Evolutionary conservation across 768 basidiomycete species (phyloP), one percentile per base, ranked within the genome.

Genomic region (Flagelloscypha sp.): DNA sequence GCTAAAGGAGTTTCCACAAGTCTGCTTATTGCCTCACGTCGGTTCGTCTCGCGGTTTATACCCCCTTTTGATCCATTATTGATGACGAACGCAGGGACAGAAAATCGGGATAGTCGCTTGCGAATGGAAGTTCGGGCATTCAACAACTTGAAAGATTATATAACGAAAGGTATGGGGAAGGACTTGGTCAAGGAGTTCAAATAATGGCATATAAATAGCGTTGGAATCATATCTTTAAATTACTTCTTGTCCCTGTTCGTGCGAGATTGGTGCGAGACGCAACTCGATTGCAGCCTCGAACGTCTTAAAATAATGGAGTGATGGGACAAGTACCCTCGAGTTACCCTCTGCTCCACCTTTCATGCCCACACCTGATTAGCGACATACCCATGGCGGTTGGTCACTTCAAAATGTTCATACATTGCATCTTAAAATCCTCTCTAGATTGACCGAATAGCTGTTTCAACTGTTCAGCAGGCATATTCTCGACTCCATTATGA

Each of bases 11-110:
- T 85, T 87, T 57, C 77, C 82, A 7, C 77, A 89, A 43, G 79
- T 88, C 43, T 82, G 82, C 20, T 66, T 97, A 7, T 69, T 97
- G 13, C 93, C 92, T 1, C 93, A 94, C 55, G 80, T 94, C 79
- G 93, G n/a, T n/a, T n/a, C n/a, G n/a, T n/a, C n/a, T n/a, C n/a
- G n/a, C n/a, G n/a, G n/a, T n/a, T n/a, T n/a, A n/a, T n/a, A n/a
- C n/a, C n/a, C n/a, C n/a, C n/a, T n/a, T n/a, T n/a, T n/a, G n/a
- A n/a, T n/a, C n/a, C n/a, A n/a, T n/a, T n/a, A n/a, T n/a, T n/a
- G n/a, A n/a, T n/a, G n/a, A n/a, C n/a, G n/a, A n/a, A n/a, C n/a
- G n/a, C n/a, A n/a, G n/a, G 92, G 6, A 90, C 88, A 0, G 79
- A 86, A 55, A 90, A 75, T 35, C 74, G 76, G 43, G 89, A 92